Conservation (phyloP, 768 basidiomycete genomes). For the Mycena albidolilacea region DNA sequence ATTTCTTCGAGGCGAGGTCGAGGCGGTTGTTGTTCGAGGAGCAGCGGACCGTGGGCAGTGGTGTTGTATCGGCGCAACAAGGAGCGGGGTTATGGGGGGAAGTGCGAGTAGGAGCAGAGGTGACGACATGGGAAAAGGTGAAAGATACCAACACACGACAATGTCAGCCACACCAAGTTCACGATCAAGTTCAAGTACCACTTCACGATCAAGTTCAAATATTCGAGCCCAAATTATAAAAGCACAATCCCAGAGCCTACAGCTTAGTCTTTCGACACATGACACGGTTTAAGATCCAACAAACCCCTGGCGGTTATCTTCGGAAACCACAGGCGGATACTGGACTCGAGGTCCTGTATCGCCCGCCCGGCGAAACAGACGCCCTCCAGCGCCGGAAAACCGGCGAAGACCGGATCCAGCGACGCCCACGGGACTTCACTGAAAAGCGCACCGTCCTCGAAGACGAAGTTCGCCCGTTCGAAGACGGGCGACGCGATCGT, state of each 20-base stretch:
- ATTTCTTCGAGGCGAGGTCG: conserved; percentile 68
- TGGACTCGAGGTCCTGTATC: not conserved
- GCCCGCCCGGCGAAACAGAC: not conserved
- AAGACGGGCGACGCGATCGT: not conserved
- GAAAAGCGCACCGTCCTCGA: not conserved
- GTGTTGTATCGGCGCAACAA: not conserved
- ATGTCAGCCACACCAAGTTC: conserved; percentile 18
- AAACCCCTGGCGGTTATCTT: not conserved
- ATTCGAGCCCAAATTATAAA: not conserved
- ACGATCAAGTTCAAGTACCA: not conserved
- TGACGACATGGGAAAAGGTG: conserved; percentile 16
- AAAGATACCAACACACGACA: not conserved
- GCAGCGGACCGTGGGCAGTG: conserved; percentile 44
- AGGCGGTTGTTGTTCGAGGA: conserved; percentile 64
- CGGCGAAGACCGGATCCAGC: conserved; percentile 7
- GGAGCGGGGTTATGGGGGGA: not conserved
- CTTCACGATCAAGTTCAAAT: not conserved
- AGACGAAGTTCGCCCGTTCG: not conserved
- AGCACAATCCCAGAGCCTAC: not conserved
- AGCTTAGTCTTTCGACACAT: not conserved
- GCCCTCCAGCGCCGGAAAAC: not conserved
- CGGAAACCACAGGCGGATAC: not conserved
- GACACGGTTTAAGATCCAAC: not conserved
- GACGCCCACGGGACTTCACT: not conserved
- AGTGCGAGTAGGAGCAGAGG: conserved; percentile 5